These are phyloP conservation scores for Colletotrichum salicis DNA, from an alignment of 2,329 filamentous ascomycete genomes.

Conservation along the genomic window DNA sequence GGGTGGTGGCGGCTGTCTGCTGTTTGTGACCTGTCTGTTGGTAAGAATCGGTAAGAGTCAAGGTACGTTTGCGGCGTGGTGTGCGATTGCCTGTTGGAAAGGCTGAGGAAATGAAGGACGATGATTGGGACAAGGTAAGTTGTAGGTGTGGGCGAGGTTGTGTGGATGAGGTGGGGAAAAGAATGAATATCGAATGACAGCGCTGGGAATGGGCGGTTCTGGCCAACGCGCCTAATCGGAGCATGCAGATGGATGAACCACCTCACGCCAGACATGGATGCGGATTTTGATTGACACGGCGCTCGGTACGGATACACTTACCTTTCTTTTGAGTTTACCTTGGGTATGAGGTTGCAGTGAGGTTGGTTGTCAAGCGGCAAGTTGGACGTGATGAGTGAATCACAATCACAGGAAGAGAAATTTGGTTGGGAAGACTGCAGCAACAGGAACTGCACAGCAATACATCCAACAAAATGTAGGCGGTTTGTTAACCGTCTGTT, in stretches of 20 bases:
- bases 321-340: no score
- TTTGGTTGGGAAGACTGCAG: background rate
- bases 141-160: constrained; percentile 2
- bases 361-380: constrained; percentile 6
- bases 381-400: background rate
- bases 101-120: constrained; percentile 1
- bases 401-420: background rate
- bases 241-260: constrained; percentile 4
- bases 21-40: background rate
- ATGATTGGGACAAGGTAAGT: constrained; percentile 12
- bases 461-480: constrained; percentile 10
- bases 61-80: background rate
- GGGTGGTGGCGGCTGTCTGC: constrained; percentile 7
- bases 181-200: constrained; percentile 10
- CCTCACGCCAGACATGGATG: background rate
- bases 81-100: constrained; percentile 2
- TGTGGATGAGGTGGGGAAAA: constrained; percentile 16
- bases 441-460: background rate
- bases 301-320: background rate
- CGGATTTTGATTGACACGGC: background rate
- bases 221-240: constrained; percentile 22
- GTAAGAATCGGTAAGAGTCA: background rate
- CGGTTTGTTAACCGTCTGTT: background rate
- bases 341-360: background rate
- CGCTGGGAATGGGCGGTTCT: constrained; percentile 21